Evolutionary conservation across 192 early-diverging fungal species (phyloP).

Genomic region (Coemansia sp.): DNA sequence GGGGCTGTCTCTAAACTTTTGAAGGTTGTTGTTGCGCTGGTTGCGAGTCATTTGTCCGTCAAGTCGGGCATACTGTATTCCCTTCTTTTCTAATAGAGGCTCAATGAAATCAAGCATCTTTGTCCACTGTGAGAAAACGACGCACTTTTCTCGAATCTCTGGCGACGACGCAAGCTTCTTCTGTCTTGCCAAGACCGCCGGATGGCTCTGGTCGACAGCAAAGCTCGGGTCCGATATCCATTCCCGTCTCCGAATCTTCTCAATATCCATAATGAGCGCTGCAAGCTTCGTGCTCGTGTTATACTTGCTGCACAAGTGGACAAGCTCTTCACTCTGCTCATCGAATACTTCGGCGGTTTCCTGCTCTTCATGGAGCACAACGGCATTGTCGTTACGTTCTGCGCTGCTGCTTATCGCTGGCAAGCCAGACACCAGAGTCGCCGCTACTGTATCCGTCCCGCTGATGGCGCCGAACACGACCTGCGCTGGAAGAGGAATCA

Average conservation of each 20-base stretch:
- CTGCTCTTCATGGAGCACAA: background rate
- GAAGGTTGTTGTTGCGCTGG: constrained; percentile 63
- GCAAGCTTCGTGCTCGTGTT: constrained; percentile 42
- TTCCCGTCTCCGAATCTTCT: constrained; percentile 33
- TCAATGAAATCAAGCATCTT: constrained; percentile 76
- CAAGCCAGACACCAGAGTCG: background rate
- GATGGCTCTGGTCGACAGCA: constrained; percentile 39
- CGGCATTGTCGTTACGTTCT: too few species aligned
- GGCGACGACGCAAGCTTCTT: constrained; percentile 20
- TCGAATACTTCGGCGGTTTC: constrained; percentile 3
- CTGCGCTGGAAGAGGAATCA: constrained; percentile 21
- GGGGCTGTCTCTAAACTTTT: constrained; percentile 64
- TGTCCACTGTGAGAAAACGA: constrained; percentile 96
- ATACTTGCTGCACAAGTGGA: constrained; percentile 34
- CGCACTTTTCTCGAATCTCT: constrained; percentile 64
- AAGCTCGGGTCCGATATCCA: constrained; percentile 39
- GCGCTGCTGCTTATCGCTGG: background rate
- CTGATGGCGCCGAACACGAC: constrained; percentile 8
- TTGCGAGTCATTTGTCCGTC: constrained; percentile 75
- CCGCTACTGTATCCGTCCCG: background rate
- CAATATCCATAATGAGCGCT: constrained; percentile 32
- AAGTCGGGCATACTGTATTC: constrained; percentile 66
- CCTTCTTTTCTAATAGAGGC: constrained; percentile 54
- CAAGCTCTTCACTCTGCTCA: constrained; percentile 29
- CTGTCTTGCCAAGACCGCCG: constrained; percentile 26